phyloP scores from a whole-genome alignment of 345 rosid genomes.

The Dipteronia sinensis region DNA sequence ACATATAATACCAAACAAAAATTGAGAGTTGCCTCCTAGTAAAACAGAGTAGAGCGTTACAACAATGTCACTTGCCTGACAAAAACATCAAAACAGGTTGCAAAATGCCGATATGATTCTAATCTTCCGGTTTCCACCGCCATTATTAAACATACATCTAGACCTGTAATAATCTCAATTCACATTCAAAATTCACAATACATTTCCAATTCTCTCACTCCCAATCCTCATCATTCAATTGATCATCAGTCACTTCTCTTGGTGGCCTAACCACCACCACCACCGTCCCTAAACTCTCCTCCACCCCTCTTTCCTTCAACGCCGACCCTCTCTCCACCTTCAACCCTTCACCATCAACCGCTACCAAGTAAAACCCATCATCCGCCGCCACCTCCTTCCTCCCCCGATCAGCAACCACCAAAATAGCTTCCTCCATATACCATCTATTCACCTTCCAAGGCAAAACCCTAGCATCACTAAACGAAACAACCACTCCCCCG shows the following conservation, averaged over 20 bases:
- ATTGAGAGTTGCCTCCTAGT: constrained; percentile 10
- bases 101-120: background rate
- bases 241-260: constrained; percentile 63
- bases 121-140: constrained; percentile 5
- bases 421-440: constrained; percentile 69
- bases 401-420: constrained; percentile 73
- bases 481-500: constrained; percentile 77
- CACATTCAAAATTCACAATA: constrained; percentile 2
- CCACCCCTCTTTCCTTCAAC: constrained; percentile 58
- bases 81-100: constrained; percentile 16
- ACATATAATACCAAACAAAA: constrained; percentile 8
- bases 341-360: constrained; percentile 37
- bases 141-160: constrained; percentile 27
- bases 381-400: constrained; percentile 54
- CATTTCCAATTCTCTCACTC: constrained; percentile 38
- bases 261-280: constrained; percentile 82
- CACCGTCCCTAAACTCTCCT: constrained; percentile 63
- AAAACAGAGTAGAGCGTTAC: constrained; percentile 6
- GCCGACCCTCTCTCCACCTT: constrained; percentile 73
- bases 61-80: constrained; percentile 15
- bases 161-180: constrained; percentile 22
- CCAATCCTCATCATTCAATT: constrained; percentile 69
- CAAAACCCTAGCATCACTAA: constrained; percentile 64
- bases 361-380: constrained; percentile 73
- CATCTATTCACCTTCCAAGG: constrained; percentile 76